Evolutionary conservation across 257 asterid species (phyloP).

Genomic region (Pogostemon cablin): DNA sequence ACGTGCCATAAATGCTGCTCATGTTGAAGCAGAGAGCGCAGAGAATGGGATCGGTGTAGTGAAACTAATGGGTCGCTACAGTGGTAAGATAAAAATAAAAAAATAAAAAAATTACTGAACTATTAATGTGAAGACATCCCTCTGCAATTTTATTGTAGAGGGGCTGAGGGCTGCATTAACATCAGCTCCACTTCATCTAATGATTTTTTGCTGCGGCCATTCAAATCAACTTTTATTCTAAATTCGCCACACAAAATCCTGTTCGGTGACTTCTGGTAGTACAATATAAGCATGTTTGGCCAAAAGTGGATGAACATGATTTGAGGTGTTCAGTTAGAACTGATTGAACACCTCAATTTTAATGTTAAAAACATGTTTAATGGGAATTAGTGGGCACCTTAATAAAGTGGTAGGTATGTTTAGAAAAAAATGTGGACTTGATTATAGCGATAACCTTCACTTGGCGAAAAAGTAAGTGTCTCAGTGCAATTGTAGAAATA

Average conservation of each 20-base stretch:
- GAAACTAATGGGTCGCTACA: conserved; percentile 92
- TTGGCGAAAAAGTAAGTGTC: not conserved
- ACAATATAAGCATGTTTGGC: not conserved
- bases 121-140: not conserved
- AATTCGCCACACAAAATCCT: not conserved
- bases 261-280: not conserved
- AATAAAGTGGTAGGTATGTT: not conserved
- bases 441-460: not conserved
- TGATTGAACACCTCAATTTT: not conserved
- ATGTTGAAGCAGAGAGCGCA: conserved; percentile 93
- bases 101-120: not conserved
- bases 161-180: not conserved
- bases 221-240: not conserved
- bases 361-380: not conserved
- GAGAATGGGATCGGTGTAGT: conserved; percentile 93
- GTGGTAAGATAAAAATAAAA: not conserved
- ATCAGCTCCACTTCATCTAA: not conserved
- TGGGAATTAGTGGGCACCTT: not conserved
- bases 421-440: not conserved
- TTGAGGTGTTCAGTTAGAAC: not conserved
- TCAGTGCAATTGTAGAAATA: not conserved
- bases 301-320: not conserved
- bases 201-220: not conserved
- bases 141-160: not conserved
- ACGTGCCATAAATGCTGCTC: conserved; percentile 97